Base-by-base conservation (phyloP, 495 filamentous ascomycete species). In the Bacidia gigantensis region DNA sequence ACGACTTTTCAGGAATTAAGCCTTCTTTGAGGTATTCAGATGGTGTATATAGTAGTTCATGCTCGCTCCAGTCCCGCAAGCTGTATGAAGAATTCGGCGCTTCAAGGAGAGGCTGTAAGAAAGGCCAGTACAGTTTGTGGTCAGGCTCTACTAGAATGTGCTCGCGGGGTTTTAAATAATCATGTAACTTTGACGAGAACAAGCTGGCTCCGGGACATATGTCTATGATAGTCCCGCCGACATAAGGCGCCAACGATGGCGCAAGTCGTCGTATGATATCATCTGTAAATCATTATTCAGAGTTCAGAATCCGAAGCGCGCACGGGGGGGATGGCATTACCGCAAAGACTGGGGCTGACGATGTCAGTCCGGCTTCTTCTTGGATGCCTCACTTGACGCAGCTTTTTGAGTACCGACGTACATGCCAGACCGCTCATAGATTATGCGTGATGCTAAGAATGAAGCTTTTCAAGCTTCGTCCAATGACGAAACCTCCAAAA, bases 81-180 rank as follows among this genome's bases (percentile, higher is more conserved):
- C 64, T 63, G 49, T 80, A 86, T 50, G 63, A 71, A 3, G 79
- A 76, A 53, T 65, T 73, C 26, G 70, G 73, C 11, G 58, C 65
- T 1, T 79, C 64, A n/a, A 82, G 69, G 3, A 94, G 69, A 0
- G 78, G 73, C 21, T 77, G 57, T 20, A 93, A 77, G 52, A 79
- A 72, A 0, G 74, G 69, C 9, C 68, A 52, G 63, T 83, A 86
- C 7, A 65, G 24, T 0, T 65, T 51, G 0, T 67, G 53, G 43
- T 80, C 71, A 1, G 80, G 80, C 55, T 94, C 87, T 53, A 95
- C 63, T 46, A 97, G 68, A 26, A 95, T 65, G 71, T 97, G 90
- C 0, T 74, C 79, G 44, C 83, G 78, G 17, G 90, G 90, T 57
- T 83, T 65, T 26, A 97, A 67, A 35, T 72, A 67, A 1, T 87